Conservation (phyloP, 1,284 basidiomycete species). For the Moniliella sp. region DNA sequence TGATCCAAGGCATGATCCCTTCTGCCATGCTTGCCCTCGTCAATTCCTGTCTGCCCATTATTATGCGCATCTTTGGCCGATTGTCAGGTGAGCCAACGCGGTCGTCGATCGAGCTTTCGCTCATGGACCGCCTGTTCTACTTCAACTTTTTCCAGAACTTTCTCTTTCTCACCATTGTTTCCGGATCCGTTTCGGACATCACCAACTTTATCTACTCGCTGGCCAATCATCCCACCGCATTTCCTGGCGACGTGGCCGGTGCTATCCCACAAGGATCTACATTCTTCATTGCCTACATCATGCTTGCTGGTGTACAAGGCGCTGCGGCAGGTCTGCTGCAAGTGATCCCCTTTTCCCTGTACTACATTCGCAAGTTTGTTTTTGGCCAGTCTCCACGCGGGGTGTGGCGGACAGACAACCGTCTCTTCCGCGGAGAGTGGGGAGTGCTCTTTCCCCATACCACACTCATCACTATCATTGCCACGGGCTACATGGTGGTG, state of each 20-base stretch:
- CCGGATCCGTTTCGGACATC: constrained; percentile 12
- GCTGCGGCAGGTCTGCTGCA: constrained; percentile 61
- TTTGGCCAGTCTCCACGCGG: constrained; percentile 74
- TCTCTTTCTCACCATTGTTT: constrained; percentile 24
- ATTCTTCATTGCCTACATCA: constrained; percentile 70
- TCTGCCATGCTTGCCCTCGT: constrained; percentile 61
- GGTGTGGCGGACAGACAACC: constrained; percentile 55
- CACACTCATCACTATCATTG: constrained; percentile 22
- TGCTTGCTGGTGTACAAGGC: constrained; percentile 31
- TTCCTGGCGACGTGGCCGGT: constrained; percentile 18
- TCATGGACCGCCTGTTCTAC: constrained; percentile 70
- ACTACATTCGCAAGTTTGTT: constrained; percentile 63
- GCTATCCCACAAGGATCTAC: constrained; percentile 64
- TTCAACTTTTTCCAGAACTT: constrained; percentile 46
- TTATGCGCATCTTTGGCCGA: constrained; percentile 52
- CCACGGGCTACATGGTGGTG: constrained; percentile 54
- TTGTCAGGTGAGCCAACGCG: constrained; percentile 61
- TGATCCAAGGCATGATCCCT: constrained; percentile 58
- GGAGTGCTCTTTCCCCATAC: constrained; percentile 45
- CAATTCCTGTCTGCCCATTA: constrained; percentile 72
- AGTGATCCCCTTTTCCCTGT: constrained; percentile 51
- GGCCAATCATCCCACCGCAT: constrained; percentile 6
- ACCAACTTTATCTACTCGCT: constrained; percentile 8
- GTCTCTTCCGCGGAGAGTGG: constrained; percentile 49
- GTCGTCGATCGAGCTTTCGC: constrained; percentile 61